Evolutionary conservation across 441 rosid genomes (phyloP).

Genomic region (Melastoma candidum): DNA sequence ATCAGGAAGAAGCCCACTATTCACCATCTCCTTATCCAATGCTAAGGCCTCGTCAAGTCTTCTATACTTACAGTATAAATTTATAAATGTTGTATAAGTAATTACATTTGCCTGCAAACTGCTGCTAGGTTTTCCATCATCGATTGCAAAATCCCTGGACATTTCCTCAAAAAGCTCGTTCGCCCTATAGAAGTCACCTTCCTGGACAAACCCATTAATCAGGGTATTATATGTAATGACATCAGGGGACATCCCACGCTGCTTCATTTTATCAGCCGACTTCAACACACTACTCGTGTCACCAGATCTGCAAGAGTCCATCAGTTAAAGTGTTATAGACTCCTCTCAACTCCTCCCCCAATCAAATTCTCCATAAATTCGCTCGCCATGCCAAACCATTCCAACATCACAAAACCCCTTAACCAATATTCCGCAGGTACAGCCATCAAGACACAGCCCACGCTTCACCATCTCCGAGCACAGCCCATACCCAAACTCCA

Average conservation of each 20-base stretch:
- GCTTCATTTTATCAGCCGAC: conserved; percentile 38
- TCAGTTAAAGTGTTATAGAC: conserved; percentile 52
- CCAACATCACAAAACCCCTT: conserved; percentile 70
- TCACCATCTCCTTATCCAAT: conserved; percentile 52
- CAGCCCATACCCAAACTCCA: conserved; percentile 45
- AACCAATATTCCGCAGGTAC: conserved; percentile 61
- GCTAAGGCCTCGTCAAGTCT: conserved; percentile 51
- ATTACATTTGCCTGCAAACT: conserved; percentile 44
- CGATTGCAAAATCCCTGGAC: conserved; percentile 14
- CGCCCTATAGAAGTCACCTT: conserved; percentile 53
- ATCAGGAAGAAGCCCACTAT: conserved; percentile 56
- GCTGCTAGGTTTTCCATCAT: conserved; percentile 8
- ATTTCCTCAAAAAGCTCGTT: conserved; percentile 46
- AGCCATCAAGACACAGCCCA: conserved; percentile 43
- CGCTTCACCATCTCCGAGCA: conserved; percentile 75
- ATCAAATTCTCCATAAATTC: conserved; percentile 41
- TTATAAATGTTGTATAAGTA: conserved; percentile 60
- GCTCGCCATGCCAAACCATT: conserved; percentile 39
- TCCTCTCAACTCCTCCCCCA: conserved; percentile 17
- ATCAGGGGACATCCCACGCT: conserved; percentile 40
- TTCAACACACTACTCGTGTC: conserved; percentile 33
- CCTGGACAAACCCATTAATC: conserved; percentile 47
- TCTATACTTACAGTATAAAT: conserved; percentile 43
- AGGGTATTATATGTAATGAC: conserved; percentile 42
- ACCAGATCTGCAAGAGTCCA: conserved; percentile 38